A percentile compares a stretch with the other conserved stretches of the same genome.
Evolutionary conservation across 108 stramenopile species (phyloP).

Genomic region (Stephanodiscus triporus): DNA sequence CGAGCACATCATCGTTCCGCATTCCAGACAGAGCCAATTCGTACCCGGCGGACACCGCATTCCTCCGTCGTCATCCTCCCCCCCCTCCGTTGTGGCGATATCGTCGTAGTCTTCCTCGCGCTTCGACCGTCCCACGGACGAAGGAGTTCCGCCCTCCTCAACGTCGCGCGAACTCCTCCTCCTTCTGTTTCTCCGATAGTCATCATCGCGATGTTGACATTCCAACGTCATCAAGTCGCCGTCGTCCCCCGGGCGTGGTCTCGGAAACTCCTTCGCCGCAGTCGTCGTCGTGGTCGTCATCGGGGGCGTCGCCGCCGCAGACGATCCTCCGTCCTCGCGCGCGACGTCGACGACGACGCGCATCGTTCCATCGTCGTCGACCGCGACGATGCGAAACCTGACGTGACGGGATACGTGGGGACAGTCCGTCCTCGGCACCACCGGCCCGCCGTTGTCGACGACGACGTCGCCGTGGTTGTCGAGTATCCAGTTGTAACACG

Average conservation of each 20-base stretch:
- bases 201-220: slow-evolving; percentile 32
- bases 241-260: background rate
- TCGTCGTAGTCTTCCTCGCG: slow-evolving; percentile 22
- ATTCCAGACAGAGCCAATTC: slow-evolving; percentile 80
- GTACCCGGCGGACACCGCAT: slow-evolving; percentile 23
- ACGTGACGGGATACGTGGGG: slow-evolving; percentile 60
- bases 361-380: background rate
- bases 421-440: slow-evolving; percentile 69
- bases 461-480: slow-evolving; percentile 52
- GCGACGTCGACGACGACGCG: no score
- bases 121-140: slow-evolving; percentile 25
- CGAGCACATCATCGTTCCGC: slow-evolving; percentile 64
- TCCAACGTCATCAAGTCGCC: slow-evolving; percentile 3
- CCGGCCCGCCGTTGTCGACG: slow-evolving; percentile 70
- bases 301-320: no score
- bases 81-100: background rate
- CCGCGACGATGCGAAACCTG: background rate
- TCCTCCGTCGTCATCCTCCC: slow-evolving; percentile 15
- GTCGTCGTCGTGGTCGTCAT: no score
- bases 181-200: background rate
- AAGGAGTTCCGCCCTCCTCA: background rate
- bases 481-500: slow-evolving; percentile 74
- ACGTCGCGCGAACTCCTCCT: slow-evolving; percentile 25
- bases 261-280: background rate
- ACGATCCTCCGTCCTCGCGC: no score